Evolutionary conservation across 2,329 filamentous ascomycete species (phyloP).

Genomic region (Davidsoniella neocaledoniae): DNA sequence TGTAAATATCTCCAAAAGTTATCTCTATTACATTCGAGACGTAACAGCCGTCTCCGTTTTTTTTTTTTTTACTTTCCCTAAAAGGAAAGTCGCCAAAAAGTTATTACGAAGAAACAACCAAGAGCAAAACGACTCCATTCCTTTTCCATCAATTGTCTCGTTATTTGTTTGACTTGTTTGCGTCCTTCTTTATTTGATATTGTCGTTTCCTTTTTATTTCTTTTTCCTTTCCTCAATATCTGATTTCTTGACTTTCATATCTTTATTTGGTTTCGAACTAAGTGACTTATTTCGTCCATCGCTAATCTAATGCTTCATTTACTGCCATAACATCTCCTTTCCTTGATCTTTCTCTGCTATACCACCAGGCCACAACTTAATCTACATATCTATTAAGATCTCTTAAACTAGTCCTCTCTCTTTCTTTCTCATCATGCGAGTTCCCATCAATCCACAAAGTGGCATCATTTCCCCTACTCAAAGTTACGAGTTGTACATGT

Average conservation of each 20-base stretch:
- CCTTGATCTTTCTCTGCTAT: background rate
- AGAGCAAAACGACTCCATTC: too few relatives aligned
- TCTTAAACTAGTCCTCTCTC: background rate
- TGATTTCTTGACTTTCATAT: too few relatives aligned
- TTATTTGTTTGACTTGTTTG: background rate
- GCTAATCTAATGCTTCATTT: background rate
- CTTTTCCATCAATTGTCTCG: background rate
- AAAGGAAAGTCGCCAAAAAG: too few relatives aligned
- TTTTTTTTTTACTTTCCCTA: slow-evolving; percentile 2
- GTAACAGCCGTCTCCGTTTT: background rate
- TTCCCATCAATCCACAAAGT: too few relatives aligned
- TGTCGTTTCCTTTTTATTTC: background rate
- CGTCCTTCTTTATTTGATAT: background rate
- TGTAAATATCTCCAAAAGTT: background rate
- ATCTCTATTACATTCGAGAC: background rate
- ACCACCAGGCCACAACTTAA: too few relatives aligned
- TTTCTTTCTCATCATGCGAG: background rate
- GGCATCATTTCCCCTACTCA: too few relatives aligned
- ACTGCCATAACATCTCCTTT: background rate
- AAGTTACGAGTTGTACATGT: too few relatives aligned
- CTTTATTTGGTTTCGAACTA: background rate
- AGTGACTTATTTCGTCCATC: background rate
- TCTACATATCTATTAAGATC: too few relatives aligned
- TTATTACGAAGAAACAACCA: too few relatives aligned
- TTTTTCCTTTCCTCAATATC: background rate